Evolutionary conservation across 2,329 filamentous ascomycete genomes (phyloP).

Genomic region (Calonectria fujianensis): DNA sequence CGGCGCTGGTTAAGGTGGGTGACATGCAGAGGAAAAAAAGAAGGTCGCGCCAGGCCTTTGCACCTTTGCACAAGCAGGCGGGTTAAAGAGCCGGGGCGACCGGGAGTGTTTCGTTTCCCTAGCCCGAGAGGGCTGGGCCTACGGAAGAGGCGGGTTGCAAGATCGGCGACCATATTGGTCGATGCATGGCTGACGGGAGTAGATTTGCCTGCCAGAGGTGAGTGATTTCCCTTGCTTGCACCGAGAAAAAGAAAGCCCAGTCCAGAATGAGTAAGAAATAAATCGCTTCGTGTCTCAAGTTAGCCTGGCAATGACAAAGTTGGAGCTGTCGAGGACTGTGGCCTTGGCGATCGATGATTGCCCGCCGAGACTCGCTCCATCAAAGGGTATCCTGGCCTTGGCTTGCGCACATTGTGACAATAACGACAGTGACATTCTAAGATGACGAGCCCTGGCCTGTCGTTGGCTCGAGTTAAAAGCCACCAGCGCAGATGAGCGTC

Average conservation of each 20-base stretch:
- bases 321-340: neutral
- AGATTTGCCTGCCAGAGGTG: constrained; percentile 5
- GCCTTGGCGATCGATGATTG: constrained; percentile 29
- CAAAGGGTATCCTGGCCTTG: constrained; percentile 22
- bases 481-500: constrained; percentile 50
- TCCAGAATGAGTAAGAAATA: neutral
- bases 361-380: constrained; percentile 19
- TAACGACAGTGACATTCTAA: constrained; percentile 34
- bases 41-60: constrained; percentile 38
- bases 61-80: constrained; percentile 30
- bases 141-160: constrained; percentile 33
- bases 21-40: constrained; percentile 51
- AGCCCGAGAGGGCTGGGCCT: constrained; percentile 3
- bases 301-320: neutral
- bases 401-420: constrained; percentile 31
- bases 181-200: constrained; percentile 3
- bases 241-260: constrained; percentile 7
- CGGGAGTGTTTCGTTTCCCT: constrained; percentile 14
- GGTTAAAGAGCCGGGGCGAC: constrained; percentile 18
- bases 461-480: constrained; percentile 48
- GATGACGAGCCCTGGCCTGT: constrained; percentile 37
- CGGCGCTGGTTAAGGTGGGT: constrained; percentile 50
- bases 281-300: no score
- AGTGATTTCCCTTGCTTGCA: neutral
- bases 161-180: constrained; percentile 34